Evolutionary conservation across 495 filamentous ascomycete genomes (phyloP).

Genomic region (Podospora pseudopauciseta): DNA sequence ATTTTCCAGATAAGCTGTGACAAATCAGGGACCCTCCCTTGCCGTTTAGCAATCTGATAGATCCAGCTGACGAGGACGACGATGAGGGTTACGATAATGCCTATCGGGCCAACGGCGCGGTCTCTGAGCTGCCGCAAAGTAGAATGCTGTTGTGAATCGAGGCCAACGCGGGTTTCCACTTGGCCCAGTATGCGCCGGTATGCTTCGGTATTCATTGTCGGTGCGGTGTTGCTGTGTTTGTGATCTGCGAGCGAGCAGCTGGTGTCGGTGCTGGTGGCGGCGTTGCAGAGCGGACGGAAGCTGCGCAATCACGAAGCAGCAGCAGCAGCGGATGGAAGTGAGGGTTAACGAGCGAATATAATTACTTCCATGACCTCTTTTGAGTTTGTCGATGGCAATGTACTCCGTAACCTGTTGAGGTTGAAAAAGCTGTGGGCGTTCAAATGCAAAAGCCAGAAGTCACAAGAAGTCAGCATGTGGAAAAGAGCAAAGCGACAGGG

Average conservation of each 20-base stretch:
- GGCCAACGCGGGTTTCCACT: conserved; percentile 24
- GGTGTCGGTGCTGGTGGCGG: background rate
- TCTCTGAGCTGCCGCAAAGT: conserved; percentile 25
- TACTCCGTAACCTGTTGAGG: background rate
- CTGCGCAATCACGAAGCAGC: conserved; percentile 4
- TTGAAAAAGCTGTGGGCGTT: background rate
- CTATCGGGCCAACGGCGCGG: conserved; percentile 31
- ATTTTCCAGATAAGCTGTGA: conserved; percentile 58
- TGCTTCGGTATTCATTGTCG: conserved; percentile 29
- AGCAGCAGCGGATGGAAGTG: background rate
- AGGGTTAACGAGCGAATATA: background rate
- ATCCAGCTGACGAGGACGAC: conserved; percentile 37
- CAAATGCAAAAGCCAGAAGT: background rate
- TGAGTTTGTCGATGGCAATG: background rate
- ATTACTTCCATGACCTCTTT: background rate
- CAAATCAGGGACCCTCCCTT: conserved; percentile 21
- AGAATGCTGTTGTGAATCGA: conserved; percentile 21
- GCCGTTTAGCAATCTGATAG: conserved; percentile 39
- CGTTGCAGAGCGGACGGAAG: background rate
- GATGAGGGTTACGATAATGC: conserved; percentile 39
- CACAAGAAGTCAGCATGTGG: background rate
- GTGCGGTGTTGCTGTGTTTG: background rate
- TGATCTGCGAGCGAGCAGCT: background rate
- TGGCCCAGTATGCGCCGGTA: conserved; percentile 26
- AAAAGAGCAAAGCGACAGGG: background rate